phyloP scores from a whole-genome alignment of 2,329 filamentous ascomycete genomes.

The Zelopaecilomyces penicillatus region DNA sequence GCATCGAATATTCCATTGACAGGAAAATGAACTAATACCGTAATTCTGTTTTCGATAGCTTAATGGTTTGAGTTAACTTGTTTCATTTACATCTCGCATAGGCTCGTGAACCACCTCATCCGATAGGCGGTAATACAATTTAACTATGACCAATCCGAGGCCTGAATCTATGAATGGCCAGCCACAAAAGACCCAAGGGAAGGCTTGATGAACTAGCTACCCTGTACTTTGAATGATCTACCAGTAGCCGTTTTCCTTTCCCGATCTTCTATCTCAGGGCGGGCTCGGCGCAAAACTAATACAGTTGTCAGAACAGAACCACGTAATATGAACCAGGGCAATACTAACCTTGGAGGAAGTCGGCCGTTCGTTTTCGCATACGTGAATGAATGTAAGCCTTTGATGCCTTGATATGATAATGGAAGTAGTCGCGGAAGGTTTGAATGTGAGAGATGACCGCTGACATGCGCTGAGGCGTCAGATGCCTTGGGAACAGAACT shows the following conservation, averaged over 20 bases:
- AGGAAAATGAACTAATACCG: too few relatives aligned
- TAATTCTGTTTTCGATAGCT: too few relatives aligned
- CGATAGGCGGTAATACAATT: too few relatives aligned
- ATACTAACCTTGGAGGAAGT: conserved; percentile 84
- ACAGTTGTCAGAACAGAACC: conserved; percentile 17
- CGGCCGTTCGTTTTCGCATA: conserved; percentile 94
- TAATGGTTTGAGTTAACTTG: too few relatives aligned
- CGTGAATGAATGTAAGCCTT: conserved; percentile 98
- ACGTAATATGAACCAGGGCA: neutral
- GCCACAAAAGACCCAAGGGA: neutral
- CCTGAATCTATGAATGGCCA: conserved; percentile 5
- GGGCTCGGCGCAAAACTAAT: conserved; percentile 84
- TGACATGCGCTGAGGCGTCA: conserved; percentile 80
- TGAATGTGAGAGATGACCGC: conserved; percentile 99
- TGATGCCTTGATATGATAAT: conserved; percentile 99
- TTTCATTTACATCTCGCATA: too few relatives aligned
- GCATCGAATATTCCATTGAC: too few relatives aligned
- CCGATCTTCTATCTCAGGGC: conserved; percentile 93
- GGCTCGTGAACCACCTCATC: too few relatives aligned
- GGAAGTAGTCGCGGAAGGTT: conserved; percentile 99
- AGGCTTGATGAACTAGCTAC: conserved; percentile 16
- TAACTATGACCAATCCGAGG: too few relatives aligned
- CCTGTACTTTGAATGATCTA: conserved; percentile 68
- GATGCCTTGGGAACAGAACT: conserved; percentile 94
- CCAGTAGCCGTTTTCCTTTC: conserved; percentile 98